Evolutionary conservation across 1,284 basidiomycete species (phyloP), one percentile per base, ranked within the genome.

Genomic region (Tilletia walkeri): DNA sequence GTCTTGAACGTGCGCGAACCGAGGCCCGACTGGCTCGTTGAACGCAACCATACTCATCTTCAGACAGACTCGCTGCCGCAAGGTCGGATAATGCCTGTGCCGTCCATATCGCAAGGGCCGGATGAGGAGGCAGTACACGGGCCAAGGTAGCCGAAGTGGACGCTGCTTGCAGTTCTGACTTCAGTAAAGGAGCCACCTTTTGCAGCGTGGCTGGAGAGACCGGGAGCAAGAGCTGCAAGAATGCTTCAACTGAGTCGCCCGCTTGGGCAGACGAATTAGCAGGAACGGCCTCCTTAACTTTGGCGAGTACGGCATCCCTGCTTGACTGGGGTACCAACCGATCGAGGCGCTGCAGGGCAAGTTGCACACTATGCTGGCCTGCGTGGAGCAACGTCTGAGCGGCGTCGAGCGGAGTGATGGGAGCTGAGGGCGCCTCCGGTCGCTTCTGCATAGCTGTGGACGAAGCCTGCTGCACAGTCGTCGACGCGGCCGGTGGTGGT

Each of bases 41-140:
- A 6, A 63, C 59, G 14, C 59, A 63, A 16, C 59, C 59, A 63
- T 38, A 63, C 36, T 63, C 59, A 20, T 63, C 59, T 16, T 63
- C 59, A 18, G 59, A 38, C 59, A 63, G 36, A 38, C 59, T 63
- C 4, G 59, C 59, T 4, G 59, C 36, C 14, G 59, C 59, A 16
- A 63, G 59, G n/a, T 63, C 12, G 9, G 59, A 38, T 4, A 63
- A 38, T 3, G 59, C 59, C 39, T 63, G 36, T 34, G 59, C 59
- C 16, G 34, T 39, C 59, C 59, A 63, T 34, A 63, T 39, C 16
- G 59, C 59, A 24, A 63, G 36, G 16, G 59, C 59, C 12, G 59
- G 59, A 18, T 63, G 59, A 20, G 59, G 59, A 10, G 59, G 59
- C 59, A 63, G 59, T 10, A 63, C 59, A 18, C 36, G 7, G 36